These are phyloP conservation scores for Lagenaria siceraria DNA, from an alignment of 306 rosid genomes.

Conservation along the genomic window DNA sequence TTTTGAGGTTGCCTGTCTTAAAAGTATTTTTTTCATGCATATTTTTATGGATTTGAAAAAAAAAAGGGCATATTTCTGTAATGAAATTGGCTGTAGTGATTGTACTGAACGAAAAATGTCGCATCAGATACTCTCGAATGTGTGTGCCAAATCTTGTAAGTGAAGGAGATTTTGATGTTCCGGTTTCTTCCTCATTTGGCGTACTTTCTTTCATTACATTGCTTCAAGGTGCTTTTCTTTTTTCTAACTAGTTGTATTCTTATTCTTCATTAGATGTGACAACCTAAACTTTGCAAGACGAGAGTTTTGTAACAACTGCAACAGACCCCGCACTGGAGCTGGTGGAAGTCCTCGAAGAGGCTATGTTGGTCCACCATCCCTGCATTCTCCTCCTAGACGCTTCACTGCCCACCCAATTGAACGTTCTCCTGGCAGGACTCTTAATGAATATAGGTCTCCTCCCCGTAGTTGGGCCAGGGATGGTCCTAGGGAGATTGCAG, in stretches of 20 bases:
- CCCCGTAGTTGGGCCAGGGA: conserved; percentile 75
- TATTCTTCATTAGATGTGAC: conserved; percentile 51
- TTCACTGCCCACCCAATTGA: conserved; percentile 60
- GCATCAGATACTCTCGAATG: neutral
- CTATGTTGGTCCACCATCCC: conserved; percentile 42
- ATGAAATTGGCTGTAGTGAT: neutral
- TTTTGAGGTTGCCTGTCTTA: neutral
- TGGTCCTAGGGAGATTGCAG: conserved; percentile 55
- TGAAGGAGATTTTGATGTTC: neutral
- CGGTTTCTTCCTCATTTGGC: neutral
- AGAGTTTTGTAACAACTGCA: conserved; percentile 76
- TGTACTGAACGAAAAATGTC: neutral
- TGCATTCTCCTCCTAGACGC: conserved; percentile 58
- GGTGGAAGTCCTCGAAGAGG: conserved; percentile 80
- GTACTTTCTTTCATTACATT: neutral
- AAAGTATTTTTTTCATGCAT: neutral
- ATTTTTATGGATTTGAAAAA: neutral
- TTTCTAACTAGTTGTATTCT: neutral
- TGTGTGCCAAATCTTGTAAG: neutral
- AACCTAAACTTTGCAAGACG: conserved; percentile 94
- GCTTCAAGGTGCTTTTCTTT: neutral
- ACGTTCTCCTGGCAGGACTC: conserved; percentile 58
- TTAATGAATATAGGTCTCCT: conserved; percentile 70
- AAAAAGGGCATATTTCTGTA: neutral
- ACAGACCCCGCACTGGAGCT: conserved; percentile 47